A percentile compares a stretch with the other conserved stretches of the same genome.
Conservation (phyloP, 1,284 basidiomycete genomes). For the Tilletiopsis washingtonensis region DNA sequence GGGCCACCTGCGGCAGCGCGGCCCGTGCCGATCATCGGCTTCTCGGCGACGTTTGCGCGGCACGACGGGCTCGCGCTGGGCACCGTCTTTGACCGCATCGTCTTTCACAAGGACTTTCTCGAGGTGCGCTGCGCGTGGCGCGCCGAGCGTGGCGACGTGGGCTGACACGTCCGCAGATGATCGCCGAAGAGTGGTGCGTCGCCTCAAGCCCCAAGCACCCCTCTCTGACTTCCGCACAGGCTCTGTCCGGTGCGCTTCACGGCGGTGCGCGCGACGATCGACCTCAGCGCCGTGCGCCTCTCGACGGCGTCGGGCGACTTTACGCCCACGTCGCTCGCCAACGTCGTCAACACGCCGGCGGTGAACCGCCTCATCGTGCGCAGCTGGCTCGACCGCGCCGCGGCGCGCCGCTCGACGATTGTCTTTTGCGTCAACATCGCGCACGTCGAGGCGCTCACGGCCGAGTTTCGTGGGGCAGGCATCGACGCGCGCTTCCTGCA, state of each 20-base stretch:
- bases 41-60: constrained; percentile 87
- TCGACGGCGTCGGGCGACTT: constrained; percentile 21
- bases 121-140: constrained; percentile 23
- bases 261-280: constrained; percentile 33
- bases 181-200: constrained; percentile 73
- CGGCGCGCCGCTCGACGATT: constrained; percentile 69
- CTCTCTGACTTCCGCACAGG: constrained; percentile 6
- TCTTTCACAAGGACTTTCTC: constrained; percentile 86
- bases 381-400: constrained; percentile 35
- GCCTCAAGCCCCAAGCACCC: not conserved
- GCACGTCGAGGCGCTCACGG: constrained; percentile 72
- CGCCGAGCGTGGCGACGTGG: not conserved
- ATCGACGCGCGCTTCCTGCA: constrained; percentile 79
- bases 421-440: constrained; percentile 81
- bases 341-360: constrained; percentile 32
- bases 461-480: constrained; percentile 65
- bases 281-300: constrained; percentile 25
- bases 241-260: constrained; percentile 45
- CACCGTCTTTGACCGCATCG: constrained; percentile 80
- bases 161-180: constrained; percentile 57
- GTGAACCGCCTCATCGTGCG: constrained; percentile 39
- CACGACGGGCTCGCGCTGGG: constrained; percentile 85
- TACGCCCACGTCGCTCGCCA: constrained; percentile 24
- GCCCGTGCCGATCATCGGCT: constrained; percentile 69
- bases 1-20: too few relatives aligned